Base-by-base conservation (phyloP, 352 stramenopile species). In the Phytopythium aichiense region DNA sequence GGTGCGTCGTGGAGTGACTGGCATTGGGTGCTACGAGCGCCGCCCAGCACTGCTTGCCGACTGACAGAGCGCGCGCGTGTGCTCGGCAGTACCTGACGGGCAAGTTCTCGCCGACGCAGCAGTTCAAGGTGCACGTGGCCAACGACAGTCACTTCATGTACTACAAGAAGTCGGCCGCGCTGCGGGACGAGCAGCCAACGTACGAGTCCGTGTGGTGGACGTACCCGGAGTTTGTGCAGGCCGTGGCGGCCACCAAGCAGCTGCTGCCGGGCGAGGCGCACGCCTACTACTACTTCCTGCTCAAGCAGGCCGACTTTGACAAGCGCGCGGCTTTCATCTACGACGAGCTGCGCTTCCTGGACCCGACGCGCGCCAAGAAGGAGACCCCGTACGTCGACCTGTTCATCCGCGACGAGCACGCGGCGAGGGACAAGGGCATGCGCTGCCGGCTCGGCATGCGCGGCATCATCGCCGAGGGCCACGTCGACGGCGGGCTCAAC, bases 81-180 rank as follows among this genome's bases (percentile, higher is more conserved):
- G 12, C 7, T 16, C 9, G 13, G 12, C 60, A 76, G 63, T 95
- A 94, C 46, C 45, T 82, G 52, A 80, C 74, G 22, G 60, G 79
- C 52, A 54, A 82, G 57, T 75, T 87, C 25, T 60, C 65, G 25
- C 60, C 66, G 15, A 61, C 67, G 2, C 60, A 77, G 53, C n/a
- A 51, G 6, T 89, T 84, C 66, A 81, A 80, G 33, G 75, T 89
- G n/a, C 73, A 94, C 48, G 77, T 84, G 11, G 67, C 81, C 12
- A 96, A 96, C 38, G 63, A 76, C 57, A 97, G 96, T 65, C 95
- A 98, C 67, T 98, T 98, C 65, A 98, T 99, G 91, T 98, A 98
- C 71, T 98, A 86, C 71, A 74, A 79, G 20, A 86, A 84, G 57
- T 71, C 60, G 18, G 64, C 65, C 30, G 65, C 76, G 28, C 48